Base-by-base conservation (phyloP, 83 land plant genomes). In the Thuja plicata region DNA sequence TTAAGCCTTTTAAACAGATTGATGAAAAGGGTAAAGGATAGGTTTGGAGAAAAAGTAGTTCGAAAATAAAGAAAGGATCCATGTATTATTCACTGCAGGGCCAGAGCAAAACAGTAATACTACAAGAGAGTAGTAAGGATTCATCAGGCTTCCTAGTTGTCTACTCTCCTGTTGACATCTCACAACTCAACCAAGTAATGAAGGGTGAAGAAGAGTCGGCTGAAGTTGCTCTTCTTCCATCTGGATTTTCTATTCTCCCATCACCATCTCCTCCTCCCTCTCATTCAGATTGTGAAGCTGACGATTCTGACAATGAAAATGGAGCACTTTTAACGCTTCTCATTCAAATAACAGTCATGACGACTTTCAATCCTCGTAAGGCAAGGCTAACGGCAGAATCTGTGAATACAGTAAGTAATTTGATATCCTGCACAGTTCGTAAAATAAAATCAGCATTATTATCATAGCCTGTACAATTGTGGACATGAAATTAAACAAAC, bases 71-170 rank as follows among this genome's bases (percentile, higher is more conserved):
- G 73, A 66, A 66, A 8, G 27, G 41, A 19, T 0, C 30, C 30
- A n/a, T 46, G 30, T 24, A 0, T 1, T 27, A 5, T 37, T 10
- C 30, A 21, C 32, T 1, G 30, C 85, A 83, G 85, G 57, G 0
- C 27, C 15, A 45, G 5, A 30, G 17, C 30, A 48, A 13, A 27
- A 48, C 55, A 3, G 43, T 91, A 7, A 70, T 91, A 32, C 86
- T 91, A 21, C 91, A 91, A 50, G 91, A 91, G 88, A 86, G 87
- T 78, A 86, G 88, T 71, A 91, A 70, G 50, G 91, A 91, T 78
- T 41, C 90, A 38, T 86, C 85, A 30, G 90, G 91, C 13, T 85
- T 80, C 3, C 73, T 78, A 21, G 41, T 91, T 11, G 90, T 91
- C 32, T 91, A 91, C n/a, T 90, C 91, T 13, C 90, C 91, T 0